A percentile compares a stretch with the other conserved stretches of the same genome.
phyloP scores from a whole-genome alignment of 768 basidiomycete genomes.

The Trametes cinnabarina region DNA sequence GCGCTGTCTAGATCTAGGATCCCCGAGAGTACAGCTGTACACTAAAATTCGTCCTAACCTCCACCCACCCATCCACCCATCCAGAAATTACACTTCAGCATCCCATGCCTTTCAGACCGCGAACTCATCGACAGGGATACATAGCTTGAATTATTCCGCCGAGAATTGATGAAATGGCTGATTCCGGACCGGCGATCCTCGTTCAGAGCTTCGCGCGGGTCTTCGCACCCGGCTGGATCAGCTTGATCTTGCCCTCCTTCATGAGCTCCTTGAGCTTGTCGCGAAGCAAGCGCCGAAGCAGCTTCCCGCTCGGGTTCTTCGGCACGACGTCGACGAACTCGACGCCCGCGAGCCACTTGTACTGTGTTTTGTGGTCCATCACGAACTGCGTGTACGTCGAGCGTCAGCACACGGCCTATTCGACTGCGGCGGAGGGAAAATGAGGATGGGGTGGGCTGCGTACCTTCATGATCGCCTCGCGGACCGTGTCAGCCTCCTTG shows the following conservation, averaged over 20 bases:
- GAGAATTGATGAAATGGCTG: no score
- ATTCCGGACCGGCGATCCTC: no score
- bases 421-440: neutral
- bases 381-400: slow-evolving; percentile 27
- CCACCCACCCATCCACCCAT: neutral
- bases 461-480: slow-evolving; percentile 55
- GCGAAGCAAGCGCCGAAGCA: slow-evolving; percentile 30
- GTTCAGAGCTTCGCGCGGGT: slow-evolving; percentile 19
- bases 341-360: slow-evolving; percentile 40
- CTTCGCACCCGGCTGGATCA: slow-evolving; percentile 3
- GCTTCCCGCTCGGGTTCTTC: slow-evolving; percentile 34
- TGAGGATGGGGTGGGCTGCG: neutral
- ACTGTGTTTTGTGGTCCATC: slow-evolving; percentile 31
- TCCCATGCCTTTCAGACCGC: no score
- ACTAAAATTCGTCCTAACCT: neutral
- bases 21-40: neutral
- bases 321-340: slow-evolving; percentile 36
- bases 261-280: slow-evolving; percentile 23
- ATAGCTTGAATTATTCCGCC: no score
- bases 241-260: slow-evolving; percentile 11
- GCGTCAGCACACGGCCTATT: neutral
- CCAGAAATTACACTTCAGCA: no score
- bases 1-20: neutral
- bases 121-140: no score
- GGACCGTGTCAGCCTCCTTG: slow-evolving; percentile 38